Percentiles rank a stretch among this genome's conserved stretches.
Evolutionary conservation across 805 yeast genomes (phyloP).

Genomic region (Candida nemodendra): DNA sequence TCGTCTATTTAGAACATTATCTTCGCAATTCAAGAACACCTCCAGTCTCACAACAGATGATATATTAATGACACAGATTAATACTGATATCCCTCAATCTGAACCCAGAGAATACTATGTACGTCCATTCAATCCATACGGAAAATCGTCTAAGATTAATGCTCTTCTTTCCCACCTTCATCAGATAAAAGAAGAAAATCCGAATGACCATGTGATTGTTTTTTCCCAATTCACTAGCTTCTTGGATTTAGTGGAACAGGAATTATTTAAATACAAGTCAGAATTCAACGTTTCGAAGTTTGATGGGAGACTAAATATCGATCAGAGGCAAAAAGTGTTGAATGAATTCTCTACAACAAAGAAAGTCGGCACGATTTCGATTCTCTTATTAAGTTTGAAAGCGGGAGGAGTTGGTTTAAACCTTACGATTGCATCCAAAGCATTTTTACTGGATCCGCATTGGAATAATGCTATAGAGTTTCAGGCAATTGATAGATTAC

Average conservation of each 20-base stretch:
- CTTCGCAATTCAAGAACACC: constrained; percentile 27
- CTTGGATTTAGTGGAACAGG: constrained; percentile 69
- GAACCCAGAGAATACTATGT: constrained; percentile 26
- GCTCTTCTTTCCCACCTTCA: constrained; percentile 64
- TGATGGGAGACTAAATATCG: constrained; percentile 75
- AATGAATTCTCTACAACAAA: constrained; percentile 44
- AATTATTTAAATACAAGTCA: constrained; percentile 42
- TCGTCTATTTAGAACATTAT: constrained; percentile 43
- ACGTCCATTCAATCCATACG: constrained; percentile 47
- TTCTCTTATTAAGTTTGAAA: constrained; percentile 72
- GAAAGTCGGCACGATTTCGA: constrained; percentile 31
- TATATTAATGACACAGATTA: constrained; percentile 12
- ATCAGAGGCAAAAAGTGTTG: constrained; percentile 61
- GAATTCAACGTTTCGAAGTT: constrained; percentile 64
- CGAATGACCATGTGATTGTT: constrained; percentile 75
- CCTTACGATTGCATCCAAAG: constrained; percentile 78
- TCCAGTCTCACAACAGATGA: constrained; percentile 2
- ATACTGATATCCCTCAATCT: neutral
- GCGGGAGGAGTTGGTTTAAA: constrained; percentile 96
- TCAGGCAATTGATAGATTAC: constrained; percentile 89
- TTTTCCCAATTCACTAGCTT: constrained; percentile 89
- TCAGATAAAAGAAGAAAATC: constrained; percentile 49
- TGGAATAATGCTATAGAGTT: constrained; percentile 93
- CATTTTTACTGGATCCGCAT: constrained; percentile 95
- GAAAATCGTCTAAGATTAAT: constrained; percentile 68